Percentiles rank a stretch among this genome's conserved stretches.
These are phyloP conservation scores for Arachnomyces sp. DNA, from an alignment of 2,329 filamentous ascomycete genomes.

Conservation along the genomic window DNA sequence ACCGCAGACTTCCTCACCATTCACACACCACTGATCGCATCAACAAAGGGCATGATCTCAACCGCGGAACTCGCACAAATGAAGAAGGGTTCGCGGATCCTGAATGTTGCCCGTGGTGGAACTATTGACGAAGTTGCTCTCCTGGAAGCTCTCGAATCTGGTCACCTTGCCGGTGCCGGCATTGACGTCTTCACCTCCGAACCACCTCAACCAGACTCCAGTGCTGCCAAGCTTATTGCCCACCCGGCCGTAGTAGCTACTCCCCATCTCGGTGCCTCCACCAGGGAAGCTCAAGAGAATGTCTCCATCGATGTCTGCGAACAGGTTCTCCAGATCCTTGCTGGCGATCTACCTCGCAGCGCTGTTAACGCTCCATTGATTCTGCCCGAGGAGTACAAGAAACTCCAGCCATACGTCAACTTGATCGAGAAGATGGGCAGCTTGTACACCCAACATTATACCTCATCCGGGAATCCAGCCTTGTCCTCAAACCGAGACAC, in stretches of 20 bases:
- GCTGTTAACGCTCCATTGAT: slow-evolving; percentile 79
- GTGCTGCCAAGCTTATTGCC: slow-evolving; percentile 55
- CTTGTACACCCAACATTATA: slow-evolving; percentile 71
- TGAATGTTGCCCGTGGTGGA: slow-evolving; percentile 74
- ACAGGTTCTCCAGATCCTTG: slow-evolving; percentile 66
- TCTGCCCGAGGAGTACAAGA: slow-evolving; percentile 70
- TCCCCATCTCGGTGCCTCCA: slow-evolving; percentile 72
- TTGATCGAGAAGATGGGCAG: slow-evolving; percentile 73
- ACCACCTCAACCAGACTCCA: slow-evolving; percentile 56
- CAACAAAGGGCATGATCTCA: slow-evolving; percentile 66
- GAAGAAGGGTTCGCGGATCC: slow-evolving; percentile 64
- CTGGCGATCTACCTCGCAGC: slow-evolving; percentile 63
- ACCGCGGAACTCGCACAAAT: slow-evolving; percentile 60
- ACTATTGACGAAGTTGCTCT: slow-evolving; percentile 72
- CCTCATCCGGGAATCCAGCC: slow-evolving; percentile 19
- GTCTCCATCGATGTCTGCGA: slow-evolving; percentile 76
- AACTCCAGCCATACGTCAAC: slow-evolving; percentile 66
- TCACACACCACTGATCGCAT: slow-evolving; percentile 71
- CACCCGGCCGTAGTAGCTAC: slow-evolving; percentile 70
- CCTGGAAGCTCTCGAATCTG: slow-evolving; percentile 60
- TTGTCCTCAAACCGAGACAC: slow-evolving; percentile 49
- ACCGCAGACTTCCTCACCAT: slow-evolving; percentile 70
- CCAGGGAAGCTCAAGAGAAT: slow-evolving; percentile 76
- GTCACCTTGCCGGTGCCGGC: slow-evolving; percentile 67
- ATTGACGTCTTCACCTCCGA: slow-evolving; percentile 75